Conservation (phyloP, 176 grass and related monocot genomes). For the Elymus sibiricus region DNA sequence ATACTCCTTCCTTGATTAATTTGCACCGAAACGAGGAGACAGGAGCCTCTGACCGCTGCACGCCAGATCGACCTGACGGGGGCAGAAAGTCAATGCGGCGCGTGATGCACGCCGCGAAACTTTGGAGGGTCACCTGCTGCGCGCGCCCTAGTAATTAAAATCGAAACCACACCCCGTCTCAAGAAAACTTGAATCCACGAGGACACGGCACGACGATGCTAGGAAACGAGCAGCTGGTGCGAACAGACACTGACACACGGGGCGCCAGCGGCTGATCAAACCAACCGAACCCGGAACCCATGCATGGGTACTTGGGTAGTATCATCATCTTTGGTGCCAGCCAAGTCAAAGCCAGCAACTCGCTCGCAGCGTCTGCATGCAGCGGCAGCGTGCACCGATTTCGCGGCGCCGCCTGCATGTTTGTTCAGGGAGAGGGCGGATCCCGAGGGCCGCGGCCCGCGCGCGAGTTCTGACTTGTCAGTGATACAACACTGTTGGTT, state of each 20-base stretch:
- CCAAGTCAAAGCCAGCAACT: too few relatives aligned
- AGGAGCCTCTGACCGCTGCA: too few relatives aligned
- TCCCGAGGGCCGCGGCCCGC: constrained; percentile 18
- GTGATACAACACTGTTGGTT: background rate
- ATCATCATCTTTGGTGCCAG: too few relatives aligned
- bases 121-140: background rate
- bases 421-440: constrained; percentile 6
- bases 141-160: background rate
- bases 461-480: background rate
- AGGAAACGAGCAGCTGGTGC: too few relatives aligned
- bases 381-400: constrained; percentile 12
- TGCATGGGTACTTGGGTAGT: background rate
- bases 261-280: background rate
- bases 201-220: background rate
- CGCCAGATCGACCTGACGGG: background rate
- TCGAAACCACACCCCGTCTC: background rate
- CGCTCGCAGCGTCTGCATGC: background rate
- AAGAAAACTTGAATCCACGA: background rate
- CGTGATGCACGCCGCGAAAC: constrained; percentile 50
- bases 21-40: too few relatives aligned
- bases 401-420: constrained; percentile 5
- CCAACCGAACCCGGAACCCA: background rate
- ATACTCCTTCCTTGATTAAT: too few relatives aligned
- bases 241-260: background rate
- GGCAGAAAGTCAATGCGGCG: constrained; percentile 22